Percentiles rank a stretch among this genome's conserved stretches.
These are phyloP conservation scores for Blastocystis sp. DNA, from an alignment of 352 stramenopile genomes.

Conservation along the genomic window DNA sequence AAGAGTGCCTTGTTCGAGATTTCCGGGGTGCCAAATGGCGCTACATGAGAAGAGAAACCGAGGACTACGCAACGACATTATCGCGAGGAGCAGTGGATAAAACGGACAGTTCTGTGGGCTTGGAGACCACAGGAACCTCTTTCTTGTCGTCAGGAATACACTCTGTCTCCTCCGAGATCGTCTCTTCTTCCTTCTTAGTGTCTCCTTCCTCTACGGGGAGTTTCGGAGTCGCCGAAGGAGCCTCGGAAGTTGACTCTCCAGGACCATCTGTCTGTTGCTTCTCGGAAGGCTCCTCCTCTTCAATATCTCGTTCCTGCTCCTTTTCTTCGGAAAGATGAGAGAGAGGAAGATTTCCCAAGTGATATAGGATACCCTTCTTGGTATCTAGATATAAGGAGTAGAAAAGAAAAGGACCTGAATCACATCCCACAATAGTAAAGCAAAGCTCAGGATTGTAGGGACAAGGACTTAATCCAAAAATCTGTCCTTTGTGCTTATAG, in stretches of 20 bases:
- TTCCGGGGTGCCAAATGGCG: slow-evolving; percentile 44
- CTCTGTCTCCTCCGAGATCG: background rate
- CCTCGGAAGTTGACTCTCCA: background rate
- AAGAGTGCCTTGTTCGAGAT: slow-evolving; percentile 36
- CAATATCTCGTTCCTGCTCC: background rate
- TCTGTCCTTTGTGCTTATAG: slow-evolving; percentile 48
- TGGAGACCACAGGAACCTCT: background rate
- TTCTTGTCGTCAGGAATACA: slow-evolving; percentile 31
- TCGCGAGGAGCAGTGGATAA: slow-evolving; percentile 1
- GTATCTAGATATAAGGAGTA: background rate
- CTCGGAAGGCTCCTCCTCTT: too few species aligned
- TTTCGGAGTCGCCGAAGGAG: background rate
- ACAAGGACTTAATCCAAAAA: slow-evolving; percentile 47
- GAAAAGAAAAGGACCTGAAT: background rate
- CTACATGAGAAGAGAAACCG: background rate
- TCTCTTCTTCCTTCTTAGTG: background rate
- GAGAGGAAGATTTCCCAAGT: slow-evolving; percentile 3
- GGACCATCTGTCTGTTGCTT: background rate
- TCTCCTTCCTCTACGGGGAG: background rate
- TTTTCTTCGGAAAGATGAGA: slow-evolving; percentile 13
- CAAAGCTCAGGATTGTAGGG: slow-evolving; percentile 30
- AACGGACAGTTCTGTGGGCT: background rate
- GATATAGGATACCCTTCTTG: slow-evolving; percentile 40
- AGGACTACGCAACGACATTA: background rate
- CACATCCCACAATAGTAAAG: slow-evolving; percentile 48